Conservation (phyloP, 352 stramenopile genomes). For the Plasmopara halstedii region DNA sequence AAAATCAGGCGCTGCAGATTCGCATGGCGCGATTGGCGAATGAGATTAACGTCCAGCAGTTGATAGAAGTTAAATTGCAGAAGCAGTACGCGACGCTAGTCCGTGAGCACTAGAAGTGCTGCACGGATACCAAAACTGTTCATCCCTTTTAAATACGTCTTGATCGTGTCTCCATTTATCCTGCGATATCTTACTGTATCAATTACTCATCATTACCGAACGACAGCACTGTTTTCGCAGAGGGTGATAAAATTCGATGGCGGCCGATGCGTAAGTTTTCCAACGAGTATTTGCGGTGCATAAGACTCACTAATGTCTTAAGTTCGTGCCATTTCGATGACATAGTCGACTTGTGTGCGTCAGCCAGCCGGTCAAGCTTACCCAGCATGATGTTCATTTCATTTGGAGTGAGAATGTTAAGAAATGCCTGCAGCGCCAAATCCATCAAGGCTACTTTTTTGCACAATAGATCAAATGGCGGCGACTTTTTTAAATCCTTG, state of each 20-base stretch:
- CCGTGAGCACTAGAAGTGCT: conserved; percentile 21
- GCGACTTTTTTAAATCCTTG: conserved; percentile 27
- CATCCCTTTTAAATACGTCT: no score
- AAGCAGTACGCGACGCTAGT: conserved; percentile 59
- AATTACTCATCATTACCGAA: conserved; percentile 29
- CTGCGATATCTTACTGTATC: neutral
- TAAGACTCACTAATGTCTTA: conserved; percentile 78
- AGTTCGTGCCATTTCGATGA: conserved; percentile 81
- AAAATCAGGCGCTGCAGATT: conserved; percentile 43
- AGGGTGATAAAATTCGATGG: conserved; percentile 29
- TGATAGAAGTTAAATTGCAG: conserved; percentile 71
- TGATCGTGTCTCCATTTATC: conserved; percentile 1
- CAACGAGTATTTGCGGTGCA: conserved; percentile 80
- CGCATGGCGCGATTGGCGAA: conserved; percentile 60
- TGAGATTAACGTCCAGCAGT: conserved; percentile 69
- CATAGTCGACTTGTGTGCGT: conserved; percentile 72
- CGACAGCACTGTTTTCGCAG: conserved; percentile 31
- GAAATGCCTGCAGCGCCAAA: conserved; percentile 64
- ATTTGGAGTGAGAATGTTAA: conserved; percentile 63
- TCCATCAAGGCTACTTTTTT: conserved; percentile 84
- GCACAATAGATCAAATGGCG: conserved; percentile 65
- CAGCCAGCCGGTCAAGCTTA: conserved; percentile 65
- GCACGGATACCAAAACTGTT: neutral
- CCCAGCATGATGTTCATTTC: conserved; percentile 62
- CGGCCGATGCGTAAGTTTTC: conserved; percentile 67